Base-by-base conservation (phyloP, 2,329 filamentous ascomycete species). In the Exophiala sp. region DNA sequence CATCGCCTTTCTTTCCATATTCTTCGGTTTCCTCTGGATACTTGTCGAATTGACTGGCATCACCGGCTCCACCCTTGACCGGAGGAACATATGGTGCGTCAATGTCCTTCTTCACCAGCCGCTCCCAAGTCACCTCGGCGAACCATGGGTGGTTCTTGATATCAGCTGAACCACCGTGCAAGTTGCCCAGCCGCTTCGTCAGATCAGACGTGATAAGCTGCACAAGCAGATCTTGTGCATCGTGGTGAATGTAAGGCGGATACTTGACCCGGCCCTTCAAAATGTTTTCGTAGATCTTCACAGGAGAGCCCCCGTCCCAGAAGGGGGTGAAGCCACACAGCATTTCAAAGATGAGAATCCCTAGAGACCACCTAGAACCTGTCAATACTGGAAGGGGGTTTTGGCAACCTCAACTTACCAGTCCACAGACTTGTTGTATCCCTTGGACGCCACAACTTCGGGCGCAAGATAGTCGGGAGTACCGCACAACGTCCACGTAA, bases 221-320 rank as follows among this genome's bases (percentile, higher is more conserved):
- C 67, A 94, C 87, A 34, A 99, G 83, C 54, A 99, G 79, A 70
- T 97, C 89, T 69, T 96, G 91, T 0, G 94, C 94, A 68, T 97
- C 94, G 1, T 88, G 85, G 69, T 97, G 90, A 66, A 99, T 89
- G 71, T 97, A 99, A 5, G 89, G 87, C 50, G 94, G 94, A 70
- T 97, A 99, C 75, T 96, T 97, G 72, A 99, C 89, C 65, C 88
- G 87, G 56, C 92, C 94, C 68, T 91, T 91, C 61, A 99, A 82
- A 66, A 99, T 99, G 71, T 99, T 99, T 77, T 99, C 94, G 75
- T 99, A 99, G 67, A 99, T 99, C 75, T 96, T 96, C 84, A 99
- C 95, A 2, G 94, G 92, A 41, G 90, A 96, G 51, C 92, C 94
- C 65, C 89, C 89, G 71, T 99, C 94, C 92, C 94, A 99, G 78